phyloP scores from a whole-genome alignment of 2,329 filamentous ascomycete genomes.

The Amylocarpus encephaloides region DNA sequence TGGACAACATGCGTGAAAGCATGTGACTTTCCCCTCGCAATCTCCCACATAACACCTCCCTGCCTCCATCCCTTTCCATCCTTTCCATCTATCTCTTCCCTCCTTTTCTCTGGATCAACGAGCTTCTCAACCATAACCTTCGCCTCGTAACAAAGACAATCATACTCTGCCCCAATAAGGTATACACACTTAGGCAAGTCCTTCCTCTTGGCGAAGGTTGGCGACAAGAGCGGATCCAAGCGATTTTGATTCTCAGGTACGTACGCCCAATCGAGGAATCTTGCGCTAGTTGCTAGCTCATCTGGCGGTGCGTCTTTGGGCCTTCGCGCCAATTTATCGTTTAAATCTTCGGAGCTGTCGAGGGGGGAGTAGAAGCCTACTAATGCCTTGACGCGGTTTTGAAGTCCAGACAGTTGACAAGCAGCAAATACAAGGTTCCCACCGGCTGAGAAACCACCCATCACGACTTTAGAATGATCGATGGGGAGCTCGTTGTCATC shows the following conservation, averaged over 20 bases:
- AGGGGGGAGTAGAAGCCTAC: neutral
- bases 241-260: neutral
- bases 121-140: neutral
- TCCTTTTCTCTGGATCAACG: neutral
- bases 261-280: neutral
- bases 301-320: neutral
- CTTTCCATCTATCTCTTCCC: neutral
- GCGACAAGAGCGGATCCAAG: neutral
- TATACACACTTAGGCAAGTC: neutral
- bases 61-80: neutral
- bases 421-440: conserved; percentile 36
- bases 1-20: neutral
- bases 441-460: conserved; percentile 46
- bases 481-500: conserved; percentile 39
- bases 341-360: neutral
- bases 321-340: neutral
- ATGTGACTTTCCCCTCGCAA: neutral
- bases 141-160: neutral
- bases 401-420: neutral
- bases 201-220: neutral
- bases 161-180: neutral
- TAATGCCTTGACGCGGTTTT: neutral
- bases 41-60: neutral
- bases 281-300: neutral
- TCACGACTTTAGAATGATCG: conserved; percentile 35